A percentile compares a stretch with the other conserved stretches of the same genome.
Conservation (phyloP, 2,329 filamentous ascomycete genomes). For the Alternaria sp. region DNA sequence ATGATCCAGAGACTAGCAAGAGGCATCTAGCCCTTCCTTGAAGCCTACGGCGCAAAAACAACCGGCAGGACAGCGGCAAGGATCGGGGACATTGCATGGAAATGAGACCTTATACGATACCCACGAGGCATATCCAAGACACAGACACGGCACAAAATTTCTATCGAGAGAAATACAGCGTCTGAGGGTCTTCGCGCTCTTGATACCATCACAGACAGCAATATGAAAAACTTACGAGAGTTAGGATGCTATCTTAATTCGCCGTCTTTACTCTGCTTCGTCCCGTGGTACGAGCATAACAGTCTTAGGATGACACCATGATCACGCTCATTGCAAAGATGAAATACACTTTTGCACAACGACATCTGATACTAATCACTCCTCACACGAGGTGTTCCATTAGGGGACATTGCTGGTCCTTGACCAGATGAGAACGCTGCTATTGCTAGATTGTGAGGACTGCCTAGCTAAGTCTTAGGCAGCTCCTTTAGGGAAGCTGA, state of each 20-base stretch:
- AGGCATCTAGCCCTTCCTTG: not conserved
- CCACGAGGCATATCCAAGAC: conserved; percentile 8
- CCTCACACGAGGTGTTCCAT: not conserved
- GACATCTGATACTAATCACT: not conserved
- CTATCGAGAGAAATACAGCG: not conserved
- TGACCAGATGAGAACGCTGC: not conserved
- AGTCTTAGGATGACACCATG: not conserved
- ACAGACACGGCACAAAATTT: not conserved
- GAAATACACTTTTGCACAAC: not conserved
- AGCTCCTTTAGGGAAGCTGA: not conserved
- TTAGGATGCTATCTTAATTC: not conserved
- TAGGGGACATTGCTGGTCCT: not conserved
- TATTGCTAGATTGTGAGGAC: not conserved
- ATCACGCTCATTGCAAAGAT: not conserved
- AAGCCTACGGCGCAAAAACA: not conserved
- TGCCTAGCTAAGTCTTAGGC: not conserved
- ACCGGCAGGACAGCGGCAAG: not conserved
- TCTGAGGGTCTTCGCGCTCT: not conserved
- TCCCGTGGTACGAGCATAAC: not conserved
- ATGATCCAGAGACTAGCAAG: conserved; percentile 18
- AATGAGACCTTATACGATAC: conserved; percentile 7
- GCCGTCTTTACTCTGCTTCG: not conserved
- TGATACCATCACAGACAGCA: not conserved
- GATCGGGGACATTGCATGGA: conserved; percentile 2
- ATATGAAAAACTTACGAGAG: not conserved